Percentiles rank a stretch among this genome's conserved stretches.
phyloP scores from a whole-genome alignment of 495 filamentous ascomycete species.

The Penicillium arizonense region DNA sequence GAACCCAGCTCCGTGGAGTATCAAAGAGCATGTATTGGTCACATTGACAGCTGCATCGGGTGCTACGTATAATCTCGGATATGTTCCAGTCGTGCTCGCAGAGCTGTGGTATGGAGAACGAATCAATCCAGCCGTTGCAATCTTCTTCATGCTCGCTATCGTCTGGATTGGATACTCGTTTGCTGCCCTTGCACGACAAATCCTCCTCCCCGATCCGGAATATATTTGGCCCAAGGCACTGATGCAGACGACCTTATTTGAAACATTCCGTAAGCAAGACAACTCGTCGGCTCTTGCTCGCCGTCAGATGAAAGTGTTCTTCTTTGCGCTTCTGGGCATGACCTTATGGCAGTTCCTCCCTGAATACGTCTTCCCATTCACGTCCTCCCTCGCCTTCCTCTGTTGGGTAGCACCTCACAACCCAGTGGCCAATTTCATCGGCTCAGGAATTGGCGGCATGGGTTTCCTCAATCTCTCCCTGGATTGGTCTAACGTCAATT shows the following conservation, averaged over 20 bases:
- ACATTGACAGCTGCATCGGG: conserved; percentile 55
- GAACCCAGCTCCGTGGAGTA: conserved; percentile 56
- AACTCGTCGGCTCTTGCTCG: conserved; percentile 44
- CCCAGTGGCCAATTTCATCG: conserved; percentile 55
- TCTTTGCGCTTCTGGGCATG: conserved; percentile 46
- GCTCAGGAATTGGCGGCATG: conserved; percentile 57
- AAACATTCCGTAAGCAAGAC: conserved; percentile 53
- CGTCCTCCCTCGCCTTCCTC: conserved; percentile 57
- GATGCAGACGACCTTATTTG: conserved; percentile 55
- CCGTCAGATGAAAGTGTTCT: conserved; percentile 56
- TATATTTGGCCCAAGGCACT: conserved; percentile 52
- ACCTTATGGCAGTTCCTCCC: conserved; percentile 59
- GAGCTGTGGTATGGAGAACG: conserved; percentile 52
- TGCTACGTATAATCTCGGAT: conserved; percentile 50
- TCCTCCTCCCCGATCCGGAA: conserved; percentile 53
- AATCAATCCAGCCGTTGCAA: conserved; percentile 48
- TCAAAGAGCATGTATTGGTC: conserved; percentile 58
- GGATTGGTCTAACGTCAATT: conserved; percentile 58
- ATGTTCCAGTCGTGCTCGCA: conserved; percentile 48
- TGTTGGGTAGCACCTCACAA: conserved; percentile 60
- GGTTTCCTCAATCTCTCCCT: conserved; percentile 55
- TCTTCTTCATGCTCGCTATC: conserved; percentile 59
- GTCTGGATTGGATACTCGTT: conserved; percentile 56
- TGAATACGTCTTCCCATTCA: conserved; percentile 56
- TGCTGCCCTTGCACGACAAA: conserved; percentile 51